Conservation (phyloP, 371 early-diverging fungal species). For the Chytridium lagenaria region DNA sequence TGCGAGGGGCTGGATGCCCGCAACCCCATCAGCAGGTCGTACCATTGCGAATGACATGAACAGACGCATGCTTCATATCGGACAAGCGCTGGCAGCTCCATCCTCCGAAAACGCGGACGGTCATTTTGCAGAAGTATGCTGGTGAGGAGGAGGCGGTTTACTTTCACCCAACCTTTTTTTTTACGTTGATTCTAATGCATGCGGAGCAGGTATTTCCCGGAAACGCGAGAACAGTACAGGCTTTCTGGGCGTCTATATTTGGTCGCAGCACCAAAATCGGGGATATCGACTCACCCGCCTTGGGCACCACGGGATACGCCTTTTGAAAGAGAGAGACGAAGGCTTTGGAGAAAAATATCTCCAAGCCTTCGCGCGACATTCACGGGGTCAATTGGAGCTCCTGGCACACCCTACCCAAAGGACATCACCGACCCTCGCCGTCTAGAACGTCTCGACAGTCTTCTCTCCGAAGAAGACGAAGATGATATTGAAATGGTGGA, state of each 20-base stretch:
- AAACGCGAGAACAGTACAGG: constrained; percentile 30
- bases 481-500: constrained; percentile 6
- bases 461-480: constrained; percentile 3
- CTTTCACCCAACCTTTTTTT: too few relatives aligned
- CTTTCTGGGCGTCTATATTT: constrained; percentile 20
- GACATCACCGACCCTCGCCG: neutral
- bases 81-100: neutral
- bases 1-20: neutral
- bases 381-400: constrained; percentile 5
- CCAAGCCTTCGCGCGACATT: constrained; percentile 22
- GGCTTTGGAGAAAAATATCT: constrained; percentile 16
- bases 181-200: neutral
- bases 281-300: constrained; percentile 8
- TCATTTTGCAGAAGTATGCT: constrained; percentile 19
- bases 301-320: constrained; percentile 22
- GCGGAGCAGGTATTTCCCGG: constrained; percentile 27
- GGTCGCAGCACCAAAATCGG: neutral
- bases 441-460: neutral
- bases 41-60: neutral
- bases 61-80: neutral
- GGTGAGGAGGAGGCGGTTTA: too few relatives aligned
- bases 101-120: neutral
- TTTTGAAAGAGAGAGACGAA: constrained; percentile 22
- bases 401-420: neutral
- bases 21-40: neutral